Percentiles rank a stretch among this genome's conserved stretches.
Evolutionary conservation across 257 asterid species (phyloP).

Genomic region (Jacaranda copaia): DNA sequence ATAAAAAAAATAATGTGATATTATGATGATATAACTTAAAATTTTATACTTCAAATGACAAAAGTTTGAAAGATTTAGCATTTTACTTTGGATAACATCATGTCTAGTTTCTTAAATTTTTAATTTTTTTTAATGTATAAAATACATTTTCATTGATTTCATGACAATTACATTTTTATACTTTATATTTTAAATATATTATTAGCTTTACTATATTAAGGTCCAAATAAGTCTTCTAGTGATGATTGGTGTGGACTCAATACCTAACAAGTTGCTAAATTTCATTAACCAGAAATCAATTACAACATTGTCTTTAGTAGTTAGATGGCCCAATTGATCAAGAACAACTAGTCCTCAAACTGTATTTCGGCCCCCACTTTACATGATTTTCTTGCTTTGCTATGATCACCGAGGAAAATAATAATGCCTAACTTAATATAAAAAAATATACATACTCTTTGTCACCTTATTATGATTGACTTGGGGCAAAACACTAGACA

Average conservation of each 20-base stretch:
- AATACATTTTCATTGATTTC: background rate
- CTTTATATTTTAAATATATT: too few species aligned
- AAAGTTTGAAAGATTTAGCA: too few species aligned
- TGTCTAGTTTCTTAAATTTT: too few species aligned
- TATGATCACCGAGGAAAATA: constrained; percentile 40
- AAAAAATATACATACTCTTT: background rate
- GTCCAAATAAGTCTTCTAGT: background rate
- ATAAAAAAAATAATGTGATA: too few species aligned
- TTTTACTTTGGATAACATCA: too few species aligned
- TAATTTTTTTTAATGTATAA: too few species aligned
- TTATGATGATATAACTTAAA: too few species aligned
- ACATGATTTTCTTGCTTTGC: constrained; percentile 29
- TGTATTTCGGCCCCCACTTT: constrained; percentile 38
- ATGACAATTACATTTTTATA: background rate
- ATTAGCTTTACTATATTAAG: background rate
- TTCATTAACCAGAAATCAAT: background rate
- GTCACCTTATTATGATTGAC: constrained; percentile 34
- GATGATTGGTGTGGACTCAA: constrained; percentile 6
- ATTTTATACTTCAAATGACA: too few species aligned
- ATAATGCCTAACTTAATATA: background rate
- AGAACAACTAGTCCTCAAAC: constrained; percentile 24
- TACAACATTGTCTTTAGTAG: background rate
- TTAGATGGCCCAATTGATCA: constrained; percentile 4
- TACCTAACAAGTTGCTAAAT: constrained; percentile 27
- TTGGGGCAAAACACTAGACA: constrained; percentile 29